Percentiles rank a stretch among this genome's conserved stretches.
Evolutionary conservation across 2,329 filamentous ascomycete genomes (phyloP).

Genomic region (Elsinoe fawcettii): DNA sequence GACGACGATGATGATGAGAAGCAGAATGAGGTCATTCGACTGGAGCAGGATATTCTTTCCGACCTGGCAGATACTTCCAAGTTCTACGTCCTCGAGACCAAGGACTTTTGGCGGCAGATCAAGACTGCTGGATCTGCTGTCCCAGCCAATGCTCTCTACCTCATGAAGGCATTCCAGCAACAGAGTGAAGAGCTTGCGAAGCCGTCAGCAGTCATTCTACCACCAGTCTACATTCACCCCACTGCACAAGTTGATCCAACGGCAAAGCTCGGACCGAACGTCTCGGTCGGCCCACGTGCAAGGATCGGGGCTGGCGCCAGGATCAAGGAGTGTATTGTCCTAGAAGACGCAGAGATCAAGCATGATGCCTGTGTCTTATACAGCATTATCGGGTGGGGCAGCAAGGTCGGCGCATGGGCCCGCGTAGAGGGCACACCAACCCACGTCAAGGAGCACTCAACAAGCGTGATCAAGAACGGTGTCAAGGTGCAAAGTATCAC

Average conservation of each 20-base stretch:
- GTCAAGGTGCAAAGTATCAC: slow-evolving; percentile 98
- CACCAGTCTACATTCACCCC: slow-evolving; percentile 92
- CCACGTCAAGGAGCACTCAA: slow-evolving; percentile 77
- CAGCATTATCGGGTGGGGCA: slow-evolving; percentile 94
- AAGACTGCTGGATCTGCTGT: slow-evolving; percentile 97
- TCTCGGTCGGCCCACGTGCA: slow-evolving; percentile 87
- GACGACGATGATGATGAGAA: slow-evolving; percentile 65
- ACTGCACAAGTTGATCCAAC: slow-evolving; percentile 84
- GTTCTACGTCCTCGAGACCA: slow-evolving; percentile 97
- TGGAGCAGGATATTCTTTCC: slow-evolving; percentile 94
- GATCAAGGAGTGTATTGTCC: slow-evolving; percentile 90
- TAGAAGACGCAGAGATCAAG: slow-evolving; percentile 92
- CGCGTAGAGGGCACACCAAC: slow-evolving; percentile 93
- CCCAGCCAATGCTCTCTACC: slow-evolving; percentile 90
- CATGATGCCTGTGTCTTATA: slow-evolving; percentile 94
- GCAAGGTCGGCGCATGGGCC: slow-evolving; percentile 94
- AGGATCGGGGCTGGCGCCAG: slow-evolving; percentile 78
- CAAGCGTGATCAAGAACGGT: slow-evolving; percentile 93
- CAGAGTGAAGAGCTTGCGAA: slow-evolving; percentile 72
- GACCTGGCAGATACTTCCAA: slow-evolving; percentile 95
- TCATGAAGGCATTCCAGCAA: slow-evolving; percentile 84
- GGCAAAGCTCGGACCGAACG: slow-evolving; percentile 93
- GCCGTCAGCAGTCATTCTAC: slow-evolving; percentile 78
- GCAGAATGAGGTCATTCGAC: slow-evolving; percentile 79
- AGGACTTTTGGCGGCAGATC: slow-evolving; percentile 99